Conservation (phyloP, 768 basidiomycete genomes). For the Pulveroboletus frians region DNA sequence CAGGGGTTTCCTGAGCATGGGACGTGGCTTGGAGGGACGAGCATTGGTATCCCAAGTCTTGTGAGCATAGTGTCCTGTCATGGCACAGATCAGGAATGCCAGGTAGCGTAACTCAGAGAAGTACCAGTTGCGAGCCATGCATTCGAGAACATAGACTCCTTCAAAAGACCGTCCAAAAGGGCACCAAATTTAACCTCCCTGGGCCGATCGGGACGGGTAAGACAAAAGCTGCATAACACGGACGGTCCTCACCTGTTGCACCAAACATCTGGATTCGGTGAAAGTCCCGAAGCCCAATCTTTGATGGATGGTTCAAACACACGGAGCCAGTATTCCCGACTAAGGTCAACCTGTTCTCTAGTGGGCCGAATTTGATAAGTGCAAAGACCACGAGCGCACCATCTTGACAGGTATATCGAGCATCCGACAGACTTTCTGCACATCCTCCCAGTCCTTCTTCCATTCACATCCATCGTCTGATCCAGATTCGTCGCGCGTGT, state of each 20-base stretch:
- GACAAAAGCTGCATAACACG: background rate
- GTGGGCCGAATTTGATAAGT: constrained; percentile 3
- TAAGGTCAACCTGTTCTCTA: constrained; percentile 68
- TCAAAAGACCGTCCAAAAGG: constrained; percentile 58
- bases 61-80: constrained; percentile 79
- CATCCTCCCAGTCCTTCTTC: constrained; percentile 94
- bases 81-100: background rate
- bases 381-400: constrained; percentile 35
- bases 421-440: constrained; percentile 69
- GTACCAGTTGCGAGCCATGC: constrained; percentile 84
- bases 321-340: constrained; percentile 82
- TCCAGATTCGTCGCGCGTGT: constrained; percentile 75
- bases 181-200: constrained; percentile 93
- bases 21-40: constrained; percentile 29
- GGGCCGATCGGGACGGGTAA: background rate
- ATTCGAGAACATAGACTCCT: constrained; percentile 26
- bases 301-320: constrained; percentile 85
- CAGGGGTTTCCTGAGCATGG: constrained; percentile 46
- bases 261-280: constrained; percentile 91
- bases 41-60: constrained; percentile 45
- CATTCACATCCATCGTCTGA: constrained; percentile 87
- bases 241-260: constrained; percentile 67
- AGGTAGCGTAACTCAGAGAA: background rate
- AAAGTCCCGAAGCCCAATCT: constrained; percentile 72
- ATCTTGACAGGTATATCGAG: constrained; percentile 70